Base-by-base conservation (phyloP, 495 filamentous ascomycete genomes). In the Penicillium coffeae region DNA sequence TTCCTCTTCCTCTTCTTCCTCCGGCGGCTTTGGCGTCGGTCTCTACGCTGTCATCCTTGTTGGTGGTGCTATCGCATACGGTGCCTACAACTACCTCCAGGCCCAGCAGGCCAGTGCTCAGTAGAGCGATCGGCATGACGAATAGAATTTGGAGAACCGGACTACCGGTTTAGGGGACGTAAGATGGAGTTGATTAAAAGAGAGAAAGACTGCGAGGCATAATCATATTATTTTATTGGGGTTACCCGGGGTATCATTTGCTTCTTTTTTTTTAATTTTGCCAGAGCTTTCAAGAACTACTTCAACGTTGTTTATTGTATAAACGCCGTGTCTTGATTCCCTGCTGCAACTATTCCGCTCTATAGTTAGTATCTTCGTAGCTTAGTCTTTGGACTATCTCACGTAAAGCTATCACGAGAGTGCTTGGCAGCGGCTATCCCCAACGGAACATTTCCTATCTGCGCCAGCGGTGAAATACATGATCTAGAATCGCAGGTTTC, bases 71-170 rank as follows among this genome's bases (percentile, higher is more conserved):
- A 59, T 84, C 60, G 93, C 88, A 43, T 96, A 87, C 68, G 83
- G 74, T 55, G 90, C 83, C 47, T 98, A 90, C 78, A 84, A 94
- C 70, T 95, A 94, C 78, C 62, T 94, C 45, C 81, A 90, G 73
- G 78, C 66, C 74, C 65, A 75, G 55, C 52, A 66, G 66, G 54
- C 63, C n/a, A n/a, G n/a, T 56, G 41, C 58, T 44, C 53, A 62
- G 55, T 60, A 60, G 45, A 47, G 16, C 38, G 40, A 39, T 35
- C 21, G 19, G 38, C 13, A 30, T 38, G 27, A 20, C 12, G 10
- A 8, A 3, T 1, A 8, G n/a, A 8, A n/a, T 16, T 30, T 30
- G 25, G 25, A 30, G 25, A 30, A 30, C 5, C 25, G 25, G 25
- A 30, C 10, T 4, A n/a, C n/a, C n/a, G n/a, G n/a, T n/a, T n/a